Base-by-base conservation (phyloP, 2,329 filamentous ascomycete species). In the Fusarium proliferatum region DNA sequence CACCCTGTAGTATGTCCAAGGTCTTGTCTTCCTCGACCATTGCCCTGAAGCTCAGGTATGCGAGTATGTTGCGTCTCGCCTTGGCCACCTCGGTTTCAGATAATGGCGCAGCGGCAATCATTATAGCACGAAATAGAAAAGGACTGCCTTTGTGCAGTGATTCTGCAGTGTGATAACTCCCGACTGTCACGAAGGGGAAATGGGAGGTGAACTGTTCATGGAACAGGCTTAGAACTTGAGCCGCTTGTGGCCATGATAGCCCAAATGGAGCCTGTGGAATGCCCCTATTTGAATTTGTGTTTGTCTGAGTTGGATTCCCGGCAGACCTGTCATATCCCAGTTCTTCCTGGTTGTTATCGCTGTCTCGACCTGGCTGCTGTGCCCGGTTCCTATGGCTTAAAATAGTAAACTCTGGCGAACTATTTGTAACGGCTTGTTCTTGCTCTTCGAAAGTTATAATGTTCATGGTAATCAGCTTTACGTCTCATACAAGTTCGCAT, bases 1-100 rank as follows among this genome's bases (percentile, higher is more conserved):
- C 76, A 0, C 85, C 86, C 73, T 87, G 85, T 3, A 88, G 79
- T 6, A 86, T 74, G 62, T 86, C 85, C 13, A 88, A 64, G 21
- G 79, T 81, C 38, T 79, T 79, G 43, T 86, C 81, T 23, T 82
- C 82, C 64, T 82, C 80, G 3, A 85, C 80, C 2, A 88, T 56
- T 55, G 86, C 76, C 39, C 83, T 82, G 26, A 85, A 80, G 10
- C 84, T 81, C 36, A 87, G 73, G 74, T 86, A 84, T 11, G 81
- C 81, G 69, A 84, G 79, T 28, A 83, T 79, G 43, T 83, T 84
- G 49, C 77, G 83, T 78, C 74, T 85, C 76, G 83, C 87, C 78
- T 80, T 84, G n/a, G 75, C 77, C 33, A 81, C 62, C 30, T 76
- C 74, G 6, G 78, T 64, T 30, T 70, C 67, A 49, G 75, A 79